Evolutionary conservation across 73 alveolate genomes (phyloP).

Genomic region (Breviolum minutum): DNA sequence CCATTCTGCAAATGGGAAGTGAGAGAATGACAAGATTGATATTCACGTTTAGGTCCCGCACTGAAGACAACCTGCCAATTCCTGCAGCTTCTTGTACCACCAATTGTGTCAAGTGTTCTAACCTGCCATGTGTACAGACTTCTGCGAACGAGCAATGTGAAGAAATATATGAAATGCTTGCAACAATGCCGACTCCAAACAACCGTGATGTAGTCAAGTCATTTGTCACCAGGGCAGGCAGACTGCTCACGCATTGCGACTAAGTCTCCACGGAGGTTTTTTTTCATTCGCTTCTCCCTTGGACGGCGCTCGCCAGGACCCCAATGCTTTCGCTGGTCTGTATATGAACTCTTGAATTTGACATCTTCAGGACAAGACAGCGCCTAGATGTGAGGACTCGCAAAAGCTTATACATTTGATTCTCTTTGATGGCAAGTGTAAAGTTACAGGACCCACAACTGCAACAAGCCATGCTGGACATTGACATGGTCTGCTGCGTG

Average conservation of each 20-base stretch:
- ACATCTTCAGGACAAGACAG: too few species aligned
- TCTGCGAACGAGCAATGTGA: neutral
- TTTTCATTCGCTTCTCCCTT: slow-evolving; percentile 33
- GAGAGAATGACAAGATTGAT: too few species aligned
- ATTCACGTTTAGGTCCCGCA: neutral
- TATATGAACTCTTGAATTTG: too few species aligned
- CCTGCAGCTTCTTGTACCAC: slow-evolving; percentile 60
- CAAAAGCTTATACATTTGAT: too few species aligned
- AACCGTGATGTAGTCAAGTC: neutral
- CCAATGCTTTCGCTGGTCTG: too few species aligned
- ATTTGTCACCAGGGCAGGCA: neutral
- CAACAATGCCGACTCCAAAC: neutral
- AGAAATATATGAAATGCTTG: neutral
- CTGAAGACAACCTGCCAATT: neutral
- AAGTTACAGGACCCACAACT: too few species aligned
- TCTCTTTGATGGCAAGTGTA: too few species aligned
- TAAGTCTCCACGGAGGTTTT: slow-evolving; percentile 71
- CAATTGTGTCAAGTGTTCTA: slow-evolving; percentile 48
- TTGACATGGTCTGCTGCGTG: too few species aligned
- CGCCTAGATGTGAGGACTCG: too few species aligned
- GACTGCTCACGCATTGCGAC: slow-evolving; percentile 58
- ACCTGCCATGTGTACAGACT: slow-evolving; percentile 20
- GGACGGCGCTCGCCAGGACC: neutral
- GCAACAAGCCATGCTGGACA: too few species aligned
- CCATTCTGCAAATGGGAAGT: too few species aligned